Base-by-base conservation (phyloP, 495 filamentous ascomycete species). In the Neurospora sp. region DNA sequence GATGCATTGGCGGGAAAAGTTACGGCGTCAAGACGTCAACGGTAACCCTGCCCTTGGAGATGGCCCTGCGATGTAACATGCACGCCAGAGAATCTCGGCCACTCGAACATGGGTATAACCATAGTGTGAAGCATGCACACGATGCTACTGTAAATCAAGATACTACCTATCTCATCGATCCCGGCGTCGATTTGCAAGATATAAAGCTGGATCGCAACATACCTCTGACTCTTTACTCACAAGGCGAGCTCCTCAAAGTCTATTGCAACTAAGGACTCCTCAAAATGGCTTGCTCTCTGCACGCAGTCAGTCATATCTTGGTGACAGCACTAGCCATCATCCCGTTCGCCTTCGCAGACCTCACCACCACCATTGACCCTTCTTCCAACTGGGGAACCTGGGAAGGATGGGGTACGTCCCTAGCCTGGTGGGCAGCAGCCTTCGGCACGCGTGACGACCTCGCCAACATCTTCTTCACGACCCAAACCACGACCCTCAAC, bases 371-470 rank as follows among this genome's bases (percentile, higher is more conserved):
- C n/a, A 80, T 82, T 69, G 74, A 75, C 40, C 71, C 78, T 12
- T 75, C 70, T 16, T 78, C 79, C 7, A 80, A 81, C 72, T 80
- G 76, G 74, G 82, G 82, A 39, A 78, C 71, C 4, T 83, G 82
- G 81, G 82, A 83, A 59, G 81, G 82, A 61, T 83, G 82, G 79
- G 81, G 82, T 22, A 78, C 78, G 2, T 83, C 82, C 22, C 75
- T 83, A 7, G 81, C 82, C 37, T 83, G 82, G 82, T 83, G 82
- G 82, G 82, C 79, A 12, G 71, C 59, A 16, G 78, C 79, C 10
- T 83, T 83, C 42, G 82, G 82, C 18, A 72, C 73, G 16, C 74
- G 77, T 16, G 75, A 81, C 59, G 82, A 83, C 70, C 69, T 83
- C 9, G 82, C 82, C 22, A 72, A 79, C 53, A 75, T 79, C 40